A percentile compares a stretch with the other conserved stretches of the same genome.
phyloP scores from a whole-genome alignment of 768 basidiomycete species.

The Leccinum broughii region DNA sequence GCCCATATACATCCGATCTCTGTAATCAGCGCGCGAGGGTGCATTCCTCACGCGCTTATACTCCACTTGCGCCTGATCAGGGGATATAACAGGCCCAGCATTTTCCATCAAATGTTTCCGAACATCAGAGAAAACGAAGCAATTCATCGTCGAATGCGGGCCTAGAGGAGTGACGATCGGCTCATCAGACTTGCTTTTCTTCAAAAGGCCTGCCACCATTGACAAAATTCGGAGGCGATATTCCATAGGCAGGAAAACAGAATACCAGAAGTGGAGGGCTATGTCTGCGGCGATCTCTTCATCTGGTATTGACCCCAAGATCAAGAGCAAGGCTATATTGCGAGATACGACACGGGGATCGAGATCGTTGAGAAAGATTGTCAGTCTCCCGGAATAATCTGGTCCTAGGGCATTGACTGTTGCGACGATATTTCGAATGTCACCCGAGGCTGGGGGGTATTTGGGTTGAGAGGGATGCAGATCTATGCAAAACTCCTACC shows the following conservation, averaged over 20 bases:
- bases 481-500: slow-evolving; percentile 15
- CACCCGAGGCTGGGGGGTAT: slow-evolving; percentile 50
- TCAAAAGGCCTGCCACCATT: slow-evolving; percentile 22
- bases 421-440: slow-evolving; percentile 44
- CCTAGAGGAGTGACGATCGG: slow-evolving; percentile 15
- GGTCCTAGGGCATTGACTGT: slow-evolving; percentile 45
- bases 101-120: slow-evolving; percentile 18
- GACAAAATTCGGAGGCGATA: slow-evolving; percentile 28
- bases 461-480: background rate
- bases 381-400: slow-evolving; percentile 41
- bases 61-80: slow-evolving; percentile 30
- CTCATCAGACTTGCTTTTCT: background rate
- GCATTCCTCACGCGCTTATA: slow-evolving; percentile 37
- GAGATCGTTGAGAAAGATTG: slow-evolving; percentile 45
- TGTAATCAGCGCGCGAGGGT: slow-evolving; percentile 40
- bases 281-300: slow-evolving; percentile 39
- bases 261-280: slow-evolving; percentile 52
- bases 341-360: slow-evolving; percentile 34
- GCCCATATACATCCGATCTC: slow-evolving; percentile 40
- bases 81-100: slow-evolving; percentile 18
- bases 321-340: slow-evolving; percentile 43
- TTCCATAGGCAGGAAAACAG: slow-evolving; percentile 39
- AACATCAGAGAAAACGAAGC: slow-evolving; percentile 10
- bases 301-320: slow-evolving; percentile 39
- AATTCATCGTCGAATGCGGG: slow-evolving; percentile 18